Evolutionary conservation across 1,284 basidiomycete genomes (phyloP).

Genomic region (Xerocomus amazonicus): DNA sequence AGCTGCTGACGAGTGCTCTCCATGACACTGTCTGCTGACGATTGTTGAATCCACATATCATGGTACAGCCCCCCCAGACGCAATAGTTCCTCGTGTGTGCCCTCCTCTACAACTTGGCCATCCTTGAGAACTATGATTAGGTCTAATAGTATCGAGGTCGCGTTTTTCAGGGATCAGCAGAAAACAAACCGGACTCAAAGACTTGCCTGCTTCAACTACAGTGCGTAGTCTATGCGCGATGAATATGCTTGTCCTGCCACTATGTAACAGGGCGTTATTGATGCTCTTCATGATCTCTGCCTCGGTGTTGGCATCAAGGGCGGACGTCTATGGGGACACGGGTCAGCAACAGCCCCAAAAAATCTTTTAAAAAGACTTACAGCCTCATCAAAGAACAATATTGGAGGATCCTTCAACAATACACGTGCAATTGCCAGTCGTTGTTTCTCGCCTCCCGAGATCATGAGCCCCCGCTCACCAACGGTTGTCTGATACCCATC

Average conservation of each 20-base stretch:
- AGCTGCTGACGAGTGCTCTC: conserved; percentile 12
- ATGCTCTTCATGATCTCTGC: conserved; percentile 95
- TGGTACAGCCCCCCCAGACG: conserved; percentile 71
- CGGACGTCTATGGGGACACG: conserved; percentile 67
- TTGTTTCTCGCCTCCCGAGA: conserved; percentile 98
- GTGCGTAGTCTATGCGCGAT: conserved; percentile 92
- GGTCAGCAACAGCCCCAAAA: conserved; percentile 2
- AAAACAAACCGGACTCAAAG: background rate
- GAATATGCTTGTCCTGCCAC: conserved; percentile 88
- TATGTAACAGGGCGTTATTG: conserved; percentile 73
- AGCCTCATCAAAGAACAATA: conserved; percentile 97
- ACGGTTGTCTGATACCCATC: conserved; percentile 90
- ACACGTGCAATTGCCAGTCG: conserved; percentile 90
- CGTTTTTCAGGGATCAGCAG: background rate
- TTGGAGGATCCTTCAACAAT: conserved; percentile 89
- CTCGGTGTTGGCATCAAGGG: conserved; percentile 92
- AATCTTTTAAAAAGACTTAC: conserved; percentile 48
- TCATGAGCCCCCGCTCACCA: conserved; percentile 96
- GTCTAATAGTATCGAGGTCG: conserved; percentile 43
- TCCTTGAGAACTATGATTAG: conserved; percentile 88
- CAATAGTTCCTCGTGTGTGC: conserved; percentile 86
- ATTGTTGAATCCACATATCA: conserved; percentile 86
- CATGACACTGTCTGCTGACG: conserved; percentile 32
- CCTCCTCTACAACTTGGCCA: conserved; percentile 84
- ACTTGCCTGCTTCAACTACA: conserved; percentile 79